Evolutionary conservation across 331 rosid species (phyloP).

Genomic region (Malus hybrid): DNA sequence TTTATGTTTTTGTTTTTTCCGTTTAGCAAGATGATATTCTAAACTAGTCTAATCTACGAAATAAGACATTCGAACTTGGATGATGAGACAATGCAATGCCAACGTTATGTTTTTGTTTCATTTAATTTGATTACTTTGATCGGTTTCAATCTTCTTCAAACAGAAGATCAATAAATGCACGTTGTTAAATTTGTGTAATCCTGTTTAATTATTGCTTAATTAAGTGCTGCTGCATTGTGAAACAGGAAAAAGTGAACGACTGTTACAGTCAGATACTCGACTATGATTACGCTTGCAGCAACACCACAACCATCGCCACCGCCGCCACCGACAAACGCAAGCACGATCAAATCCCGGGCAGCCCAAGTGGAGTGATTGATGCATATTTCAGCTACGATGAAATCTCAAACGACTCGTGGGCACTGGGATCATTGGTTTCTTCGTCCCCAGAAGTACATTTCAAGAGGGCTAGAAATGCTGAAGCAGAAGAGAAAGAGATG

Average conservation of each 20-base stretch:
- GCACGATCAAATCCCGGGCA: constrained; percentile 40
- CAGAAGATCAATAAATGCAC: not conserved
- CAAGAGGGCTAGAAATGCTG: constrained; percentile 47
- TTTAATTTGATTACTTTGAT: not conserved
- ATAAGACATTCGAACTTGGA: too few species aligned
- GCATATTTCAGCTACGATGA: constrained; percentile 34
- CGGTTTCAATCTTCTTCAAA: not conserved
- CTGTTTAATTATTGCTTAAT: not conserved
- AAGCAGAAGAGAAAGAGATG: constrained; percentile 38
- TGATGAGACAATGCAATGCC: too few species aligned
- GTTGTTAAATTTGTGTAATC: constrained; percentile 11
- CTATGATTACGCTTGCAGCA: constrained; percentile 7
- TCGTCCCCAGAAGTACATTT: constrained; percentile 37
- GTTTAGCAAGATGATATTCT: too few species aligned
- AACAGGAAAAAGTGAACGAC: constrained; percentile 77
- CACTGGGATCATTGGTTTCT: constrained; percentile 30
- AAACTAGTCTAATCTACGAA: too few species aligned
- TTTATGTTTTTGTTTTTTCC: not conserved
- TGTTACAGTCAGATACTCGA: constrained; percentile 47
- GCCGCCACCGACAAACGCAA: constrained; percentile 31
- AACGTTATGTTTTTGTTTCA: not conserved
- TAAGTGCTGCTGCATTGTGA: not conserved
- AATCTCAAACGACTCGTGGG: constrained; percentile 75
- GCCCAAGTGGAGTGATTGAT: constrained; percentile 77
- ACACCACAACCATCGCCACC: not conserved